These are phyloP conservation scores for Rhodofomes roseus DNA, from an alignment of 1,284 basidiomycete genomes.

Conservation along the genomic window DNA sequence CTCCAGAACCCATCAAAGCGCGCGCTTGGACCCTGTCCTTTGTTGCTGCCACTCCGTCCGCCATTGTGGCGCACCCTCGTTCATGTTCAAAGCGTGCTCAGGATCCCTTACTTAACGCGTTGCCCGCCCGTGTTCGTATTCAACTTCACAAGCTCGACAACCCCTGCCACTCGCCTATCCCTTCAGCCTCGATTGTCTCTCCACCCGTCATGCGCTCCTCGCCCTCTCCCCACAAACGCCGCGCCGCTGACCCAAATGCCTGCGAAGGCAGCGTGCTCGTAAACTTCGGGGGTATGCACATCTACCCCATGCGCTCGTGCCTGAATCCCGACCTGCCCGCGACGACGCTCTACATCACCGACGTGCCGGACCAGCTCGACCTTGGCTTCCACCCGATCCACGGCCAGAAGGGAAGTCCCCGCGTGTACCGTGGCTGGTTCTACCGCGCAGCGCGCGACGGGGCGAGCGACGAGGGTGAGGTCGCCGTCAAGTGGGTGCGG, in stretches of 20 bases:
- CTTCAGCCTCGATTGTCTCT: no score
- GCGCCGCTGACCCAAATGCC: neutral
- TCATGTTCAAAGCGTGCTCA: neutral
- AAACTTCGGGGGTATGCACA: neutral
- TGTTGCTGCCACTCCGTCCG: neutral
- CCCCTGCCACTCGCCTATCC: neutral
- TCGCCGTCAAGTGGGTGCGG: constrained; percentile 4
- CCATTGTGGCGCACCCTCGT: neutral
- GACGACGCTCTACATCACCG: constrained; percentile 1
- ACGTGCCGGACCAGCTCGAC: neutral
- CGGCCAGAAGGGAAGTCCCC: neutral
- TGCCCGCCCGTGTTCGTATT: neutral
- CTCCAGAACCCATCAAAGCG: neutral
- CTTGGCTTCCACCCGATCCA: neutral
- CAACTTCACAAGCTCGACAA: neutral
- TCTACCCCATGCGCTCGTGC: neutral
- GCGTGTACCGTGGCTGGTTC: constrained; percentile 4
- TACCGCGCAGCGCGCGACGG: neutral
- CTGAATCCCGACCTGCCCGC: neutral
- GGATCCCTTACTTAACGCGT: neutral
- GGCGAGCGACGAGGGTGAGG: neutral
- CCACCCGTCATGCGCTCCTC: neutral
- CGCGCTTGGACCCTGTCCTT: neutral
- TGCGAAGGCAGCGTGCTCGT: neutral
- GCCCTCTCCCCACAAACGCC: neutral